These are phyloP conservation scores for Peziza echinospora DNA, from an alignment of 495 filamentous ascomycete species.

Conservation along the genomic window DNA sequence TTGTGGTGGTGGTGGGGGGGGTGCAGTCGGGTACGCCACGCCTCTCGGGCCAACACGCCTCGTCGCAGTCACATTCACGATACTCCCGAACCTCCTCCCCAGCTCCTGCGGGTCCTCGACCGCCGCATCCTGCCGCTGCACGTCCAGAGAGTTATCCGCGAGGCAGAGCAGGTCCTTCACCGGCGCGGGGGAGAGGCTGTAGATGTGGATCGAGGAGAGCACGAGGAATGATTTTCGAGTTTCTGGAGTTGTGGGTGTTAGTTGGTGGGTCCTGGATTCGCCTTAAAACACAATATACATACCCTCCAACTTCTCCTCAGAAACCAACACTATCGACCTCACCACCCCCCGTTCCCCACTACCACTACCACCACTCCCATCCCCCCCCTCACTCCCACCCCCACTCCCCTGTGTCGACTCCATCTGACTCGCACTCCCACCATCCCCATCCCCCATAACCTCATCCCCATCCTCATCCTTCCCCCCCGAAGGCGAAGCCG, in stretches of 20 bases:
- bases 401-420: background rate
- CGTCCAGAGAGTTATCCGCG: background rate
- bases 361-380: background rate
- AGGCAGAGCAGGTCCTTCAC: background rate
- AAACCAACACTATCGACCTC: constrained; percentile 44
- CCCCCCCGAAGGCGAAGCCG: constrained; percentile 5
- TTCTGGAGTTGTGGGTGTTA: no score
- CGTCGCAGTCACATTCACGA: constrained; percentile 43
- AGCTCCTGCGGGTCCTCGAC: constrained; percentile 41
- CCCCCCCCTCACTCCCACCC: background rate
- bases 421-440: no score
- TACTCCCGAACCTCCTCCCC: constrained; percentile 43
- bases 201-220: constrained; percentile 61
- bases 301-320: constrained; percentile 67
- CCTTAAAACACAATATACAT: constrained; percentile 10
- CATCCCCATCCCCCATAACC: constrained; percentile 55
- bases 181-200: constrained; percentile 53
- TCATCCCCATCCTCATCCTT: constrained; percentile 40
- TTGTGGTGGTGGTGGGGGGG: constrained; percentile 8
- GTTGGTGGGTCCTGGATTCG: no score
- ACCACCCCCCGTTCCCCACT: constrained; percentile 21
- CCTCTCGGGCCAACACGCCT: constrained; percentile 17
- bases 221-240: constrained; percentile 43
- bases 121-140: constrained; percentile 11
- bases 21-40: background rate